phyloP scores from a whole-genome alignment of 2,329 filamentous ascomycete species.

The Venturia effusa region DNA sequence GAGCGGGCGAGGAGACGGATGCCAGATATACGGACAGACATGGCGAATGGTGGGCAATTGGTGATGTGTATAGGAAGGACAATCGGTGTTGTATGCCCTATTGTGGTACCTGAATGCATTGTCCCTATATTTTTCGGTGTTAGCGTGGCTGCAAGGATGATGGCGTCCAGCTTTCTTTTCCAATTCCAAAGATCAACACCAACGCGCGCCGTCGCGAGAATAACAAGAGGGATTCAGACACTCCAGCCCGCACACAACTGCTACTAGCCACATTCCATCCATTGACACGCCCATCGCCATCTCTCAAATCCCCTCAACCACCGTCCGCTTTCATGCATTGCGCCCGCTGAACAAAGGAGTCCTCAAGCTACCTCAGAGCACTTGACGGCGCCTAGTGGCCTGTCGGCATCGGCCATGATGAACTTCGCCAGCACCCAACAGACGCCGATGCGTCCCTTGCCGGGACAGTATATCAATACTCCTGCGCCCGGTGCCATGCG shows the following conservation, averaged over 20 bases:
- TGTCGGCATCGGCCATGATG: not conserved
- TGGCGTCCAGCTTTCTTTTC: not conserved
- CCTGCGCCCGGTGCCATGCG: conserved; percentile 42
- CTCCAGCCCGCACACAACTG: not conserved
- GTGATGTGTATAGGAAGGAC: not conserved
- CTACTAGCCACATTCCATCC: not conserved
- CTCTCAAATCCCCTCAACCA: not conserved
- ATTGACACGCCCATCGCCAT: not conserved
- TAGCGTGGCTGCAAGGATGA: not conserved
- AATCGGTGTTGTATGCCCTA: not conserved
- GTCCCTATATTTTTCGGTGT: not conserved
- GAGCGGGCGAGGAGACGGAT: conserved; percentile 8
- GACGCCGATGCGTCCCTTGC: conserved; percentile 62
- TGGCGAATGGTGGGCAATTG: not conserved
- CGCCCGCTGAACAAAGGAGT: not conserved
- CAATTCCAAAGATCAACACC: not conserved
- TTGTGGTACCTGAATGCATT: not conserved
- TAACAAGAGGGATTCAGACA: not conserved
- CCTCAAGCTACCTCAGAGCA: not conserved
- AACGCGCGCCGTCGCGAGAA: not conserved
- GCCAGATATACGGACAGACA: not conserved
- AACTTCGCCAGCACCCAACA: not conserved
- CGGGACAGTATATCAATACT: conserved; percentile 67
- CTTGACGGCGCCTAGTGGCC: not conserved
- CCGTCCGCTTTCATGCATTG: not conserved